Conservation (phyloP, 768 basidiomycete species). For the Asterophora parasitica region DNA sequence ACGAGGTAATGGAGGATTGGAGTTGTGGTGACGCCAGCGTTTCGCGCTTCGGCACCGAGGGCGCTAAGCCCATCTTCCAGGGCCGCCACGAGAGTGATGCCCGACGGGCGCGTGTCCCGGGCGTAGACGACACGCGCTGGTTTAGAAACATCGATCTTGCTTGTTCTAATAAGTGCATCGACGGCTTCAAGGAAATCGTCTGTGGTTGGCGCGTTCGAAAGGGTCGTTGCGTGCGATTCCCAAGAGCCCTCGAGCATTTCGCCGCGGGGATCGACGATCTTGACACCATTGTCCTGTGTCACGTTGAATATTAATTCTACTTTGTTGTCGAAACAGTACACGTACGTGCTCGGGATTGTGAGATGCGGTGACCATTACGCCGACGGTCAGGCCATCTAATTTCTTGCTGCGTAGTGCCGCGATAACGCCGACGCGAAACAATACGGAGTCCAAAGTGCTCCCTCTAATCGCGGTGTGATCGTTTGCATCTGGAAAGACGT, state of each 20-base stretch:
- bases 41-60: conserved; percentile 59
- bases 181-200: conserved; percentile 69
- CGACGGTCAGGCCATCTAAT: conserved; percentile 87
- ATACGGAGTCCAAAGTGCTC: conserved; percentile 74
- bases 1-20: conserved; percentile 96
- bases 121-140: conserved; percentile 87
- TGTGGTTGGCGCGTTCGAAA: conserved; percentile 80
- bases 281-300: conserved; percentile 92
- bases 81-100: conserved; percentile 66
- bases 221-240: conserved; percentile 81
- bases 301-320: conserved; percentile 1
- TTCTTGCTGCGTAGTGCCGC: conserved; percentile 89
- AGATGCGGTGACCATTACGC: conserved; percentile 99
- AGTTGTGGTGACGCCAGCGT: conserved; percentile 87
- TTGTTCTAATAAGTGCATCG: conserved; percentile 50
- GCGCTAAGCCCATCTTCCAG: conserved; percentile 80
- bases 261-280: conserved; percentile 93
- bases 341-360: conserved; percentile 95
- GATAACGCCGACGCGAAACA: conserved; percentile 89
- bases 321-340: conserved; percentile 10
- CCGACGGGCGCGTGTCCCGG: conserved; percentile 89
- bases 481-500: conserved; percentile 9
- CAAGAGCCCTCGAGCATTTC: conserved; percentile 96
- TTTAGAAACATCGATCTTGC: conserved; percentile 74
- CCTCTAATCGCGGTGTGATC: conserved; percentile 41